These are phyloP conservation scores for Tricholoma sp. DNA, from an alignment of 768 basidiomycete species.

Conservation along the genomic window DNA sequence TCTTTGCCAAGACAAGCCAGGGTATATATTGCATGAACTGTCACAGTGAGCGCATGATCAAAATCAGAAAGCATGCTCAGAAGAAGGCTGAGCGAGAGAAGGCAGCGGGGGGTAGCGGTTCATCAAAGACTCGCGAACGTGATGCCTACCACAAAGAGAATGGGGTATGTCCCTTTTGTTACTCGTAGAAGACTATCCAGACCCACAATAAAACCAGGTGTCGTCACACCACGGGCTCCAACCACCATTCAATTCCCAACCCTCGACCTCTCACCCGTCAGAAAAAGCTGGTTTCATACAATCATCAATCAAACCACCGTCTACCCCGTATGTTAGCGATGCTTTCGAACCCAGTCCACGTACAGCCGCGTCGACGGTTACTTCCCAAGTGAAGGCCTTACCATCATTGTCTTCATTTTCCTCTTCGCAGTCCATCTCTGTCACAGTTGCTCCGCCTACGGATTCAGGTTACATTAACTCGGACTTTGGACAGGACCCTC, in stretches of 20 bases:
- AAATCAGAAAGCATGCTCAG: conserved; percentile 87
- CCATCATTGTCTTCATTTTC: conserved; percentile 16
- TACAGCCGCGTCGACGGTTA: conserved; percentile 7
- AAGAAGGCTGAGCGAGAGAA: conserved; percentile 64
- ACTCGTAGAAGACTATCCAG: background rate
- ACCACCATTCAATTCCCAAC: conserved; percentile 9
- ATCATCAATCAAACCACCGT: conserved; percentile 24
- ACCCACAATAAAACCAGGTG: conserved; percentile 7
- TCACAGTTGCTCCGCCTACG: conserved; percentile 38
- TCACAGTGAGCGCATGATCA: conserved; percentile 95
- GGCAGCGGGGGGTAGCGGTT: conserved; percentile 34
- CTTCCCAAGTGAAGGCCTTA: conserved; percentile 8
- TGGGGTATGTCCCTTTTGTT: conserved; percentile 31
- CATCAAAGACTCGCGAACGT: conserved; percentile 37
- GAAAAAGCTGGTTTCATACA: conserved; percentile 11
- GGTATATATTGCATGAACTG: conserved; percentile 99
- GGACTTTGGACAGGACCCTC: conserved; percentile 9
- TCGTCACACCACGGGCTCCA: conserved; percentile 4
- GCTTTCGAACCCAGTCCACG: conserved; percentile 27
- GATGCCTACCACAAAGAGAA: conserved; percentile 35
- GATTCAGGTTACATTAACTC: conserved; percentile 13
- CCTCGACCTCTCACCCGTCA: conserved; percentile 17
- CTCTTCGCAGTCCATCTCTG: conserved; percentile 32
- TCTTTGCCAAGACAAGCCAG: conserved; percentile 97
- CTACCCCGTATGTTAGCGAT: conserved; percentile 31